Percentiles rank a stretch among this genome's conserved stretches.
Conservation (phyloP, 140 eudicot genomes). For the Stevia rebaudiana region DNA sequence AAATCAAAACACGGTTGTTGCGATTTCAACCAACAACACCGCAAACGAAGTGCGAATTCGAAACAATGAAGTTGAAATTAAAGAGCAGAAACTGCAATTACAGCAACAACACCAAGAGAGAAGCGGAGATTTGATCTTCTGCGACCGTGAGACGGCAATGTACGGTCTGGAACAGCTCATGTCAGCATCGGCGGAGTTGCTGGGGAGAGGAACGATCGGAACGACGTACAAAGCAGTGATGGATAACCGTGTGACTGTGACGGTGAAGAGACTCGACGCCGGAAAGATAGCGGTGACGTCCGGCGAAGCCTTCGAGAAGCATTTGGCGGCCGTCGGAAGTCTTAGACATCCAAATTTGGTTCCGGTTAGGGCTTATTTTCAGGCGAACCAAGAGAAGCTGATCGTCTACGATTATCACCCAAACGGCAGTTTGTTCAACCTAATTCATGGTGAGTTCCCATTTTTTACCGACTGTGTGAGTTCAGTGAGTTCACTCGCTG, state of each 20-base stretch:
- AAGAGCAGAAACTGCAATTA: conserved; percentile 32
- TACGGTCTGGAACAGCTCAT: conserved; percentile 61
- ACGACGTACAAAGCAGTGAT: conserved; percentile 75
- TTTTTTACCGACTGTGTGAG: background rate
- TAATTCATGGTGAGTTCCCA: conserved; percentile 58
- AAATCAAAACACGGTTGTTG: conserved; percentile 1
- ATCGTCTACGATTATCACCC: conserved; percentile 69
- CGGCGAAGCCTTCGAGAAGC: conserved; percentile 63
- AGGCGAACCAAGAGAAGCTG: conserved; percentile 63
- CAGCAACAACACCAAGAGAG: conserved; percentile 34
- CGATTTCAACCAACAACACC: conserved; percentile 12
- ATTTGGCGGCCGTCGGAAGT: conserved; percentile 63
- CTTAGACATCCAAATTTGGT: conserved; percentile 79
- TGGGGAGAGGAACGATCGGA: conserved; percentile 81
- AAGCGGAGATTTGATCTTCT: conserved; percentile 51
- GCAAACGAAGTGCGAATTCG: conserved; percentile 8
- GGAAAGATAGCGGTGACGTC: conserved; percentile 55
- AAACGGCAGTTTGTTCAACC: conserved; percentile 75
- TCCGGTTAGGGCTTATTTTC: conserved; percentile 71
- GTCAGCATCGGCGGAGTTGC: conserved; percentile 82
- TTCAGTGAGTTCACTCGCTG: conserved; percentile 28
- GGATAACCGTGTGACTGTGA: conserved; percentile 53
- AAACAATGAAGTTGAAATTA: conserved; percentile 24
- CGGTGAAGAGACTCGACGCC: conserved; percentile 78
- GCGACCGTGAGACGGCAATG: conserved; percentile 48